phyloP scores from a whole-genome alignment of 257 asterid genomes.

The Jacaranda copaia region DNA sequence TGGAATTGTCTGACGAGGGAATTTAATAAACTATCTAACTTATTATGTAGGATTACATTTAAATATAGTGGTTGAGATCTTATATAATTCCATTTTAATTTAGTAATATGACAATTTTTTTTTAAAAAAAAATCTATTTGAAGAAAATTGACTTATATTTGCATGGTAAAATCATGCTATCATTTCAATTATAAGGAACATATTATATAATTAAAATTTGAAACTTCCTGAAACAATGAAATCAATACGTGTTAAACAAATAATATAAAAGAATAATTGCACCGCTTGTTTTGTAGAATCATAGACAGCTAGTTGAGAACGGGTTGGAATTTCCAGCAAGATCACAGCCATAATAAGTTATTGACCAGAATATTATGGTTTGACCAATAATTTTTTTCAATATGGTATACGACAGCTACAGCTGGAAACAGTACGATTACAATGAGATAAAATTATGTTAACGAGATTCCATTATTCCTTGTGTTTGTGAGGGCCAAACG shows the following conservation, averaged over 20 bases:
- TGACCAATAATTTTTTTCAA: constrained; percentile 18
- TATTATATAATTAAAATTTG: neutral
- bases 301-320: constrained; percentile 26
- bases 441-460: constrained; percentile 52
- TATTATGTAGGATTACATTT: too few relatives aligned
- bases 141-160: too few relatives aligned
- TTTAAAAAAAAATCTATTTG: too few relatives aligned
- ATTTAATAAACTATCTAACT: too few relatives aligned
- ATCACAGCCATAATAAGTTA: constrained; percentile 25
- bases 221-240: neutral
- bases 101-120: too few relatives aligned
- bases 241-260: neutral
- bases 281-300: neutral
- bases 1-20: too few relatives aligned
- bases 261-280: neutral
- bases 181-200: too few relatives aligned
- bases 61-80: neutral
- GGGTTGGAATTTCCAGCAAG: constrained; percentile 27
- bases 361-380: constrained; percentile 31
- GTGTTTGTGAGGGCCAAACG: constrained; percentile 39
- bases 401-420: constrained; percentile 36
- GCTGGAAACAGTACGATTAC: constrained; percentile 69
- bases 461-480: constrained; percentile 64
- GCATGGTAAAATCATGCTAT: too few relatives aligned
- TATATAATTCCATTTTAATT: too few relatives aligned